Evolutionary conservation across 495 filamentous ascomycete genomes (phyloP), one percentile per base, ranked within the genome.

Genomic region (Penicillium bovifimosum): DNA sequence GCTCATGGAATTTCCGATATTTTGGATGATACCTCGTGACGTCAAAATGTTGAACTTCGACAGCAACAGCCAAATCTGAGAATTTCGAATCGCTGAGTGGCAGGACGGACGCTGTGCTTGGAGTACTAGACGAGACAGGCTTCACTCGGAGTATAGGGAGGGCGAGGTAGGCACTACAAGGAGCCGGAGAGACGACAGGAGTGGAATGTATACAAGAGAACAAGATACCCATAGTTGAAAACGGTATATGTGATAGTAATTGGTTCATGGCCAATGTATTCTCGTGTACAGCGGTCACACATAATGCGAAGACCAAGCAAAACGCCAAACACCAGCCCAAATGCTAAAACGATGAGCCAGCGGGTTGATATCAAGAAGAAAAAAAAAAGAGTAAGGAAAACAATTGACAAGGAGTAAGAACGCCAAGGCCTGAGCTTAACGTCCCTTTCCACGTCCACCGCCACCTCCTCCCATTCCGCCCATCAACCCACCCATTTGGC

Each of bases 401-500:
- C 24, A 20, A 55, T 32, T 29, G 47, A 41, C 3, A 29, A 43
- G 24, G 7, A 18, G 17, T n/a, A 43, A 42, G 34, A 20, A 18
- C 20, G 29, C 24, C 46, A 34, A 31, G 33, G 14, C 5, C 24
- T 20, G 17, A 10, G 35, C 56, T 62, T 65, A 76, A 56, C 72
- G 66, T 50, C 74, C 71, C 41, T 71, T 55, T 29, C 68, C 65
- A 31, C 70, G 61, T 54, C 72, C 71, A 55, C 67, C 65, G 32
- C 65, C 68, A 36, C 63, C 64, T n/a, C 69, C 69, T n/a, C 66
- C 66, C 55, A 68, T 63, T 24, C 82, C 83, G 24, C 85, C 81
- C 76, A 83, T 80, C 77, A 86, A 77, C 11, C 79, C 77, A 16
- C 84, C 76, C 83, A 90, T 87, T 55, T 88, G 86, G 74, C 85